Base-by-base conservation (phyloP, 352 stramenopile species). In the Blastocystis hominis region DNA sequence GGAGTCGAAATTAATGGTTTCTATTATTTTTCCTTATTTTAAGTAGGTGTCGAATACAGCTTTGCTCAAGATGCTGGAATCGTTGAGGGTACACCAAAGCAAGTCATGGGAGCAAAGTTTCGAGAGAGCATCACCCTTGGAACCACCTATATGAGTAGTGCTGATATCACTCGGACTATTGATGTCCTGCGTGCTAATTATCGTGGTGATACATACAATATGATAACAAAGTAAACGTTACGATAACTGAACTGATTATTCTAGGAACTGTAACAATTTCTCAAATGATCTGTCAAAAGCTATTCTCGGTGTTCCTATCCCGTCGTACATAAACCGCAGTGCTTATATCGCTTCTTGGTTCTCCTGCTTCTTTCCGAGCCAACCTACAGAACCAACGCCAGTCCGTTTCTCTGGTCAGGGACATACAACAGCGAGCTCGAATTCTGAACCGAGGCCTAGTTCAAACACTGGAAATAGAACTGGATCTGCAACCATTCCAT, bases 231-330 rank as follows among this genome's bases (percentile, higher is more conserved):
- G 70, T 80, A 40, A 30, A 30, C 24, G 24, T 30, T 30, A 30
- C 24, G 44, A 13, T 0, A 38, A 1, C 3, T 15, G 24, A 6
- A 9, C 40, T 24, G 13, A 63, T 38, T 53, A 63, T 36, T 40
- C n/a, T 40, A 80, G 70, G 36, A 80, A 80, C 44, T 80, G 70
- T 42, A 80, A 80, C 53, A 36, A 80, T 46, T 80, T 80, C 42
- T 80, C 70, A 38, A 64, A 80, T 24, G 70, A 80, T 80, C 17
- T 80, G 42, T 80, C 38, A 42, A 80, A 61, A 30, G 40, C 36
- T 1, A 36, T 80, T 17, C 30, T 80, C 3, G 70, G 55, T 20
- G 55, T 54, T 30, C 46, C 44, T 7, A 80, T 80, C 36, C 70
- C 70, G 6, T 62, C 46, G 5, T 80, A 80, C 38, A 64, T 80